Evolutionary conservation across 2,329 filamentous ascomycete genomes (phyloP), one percentile per base, ranked within the genome.

Genomic region (Phyllachora maydis): DNA sequence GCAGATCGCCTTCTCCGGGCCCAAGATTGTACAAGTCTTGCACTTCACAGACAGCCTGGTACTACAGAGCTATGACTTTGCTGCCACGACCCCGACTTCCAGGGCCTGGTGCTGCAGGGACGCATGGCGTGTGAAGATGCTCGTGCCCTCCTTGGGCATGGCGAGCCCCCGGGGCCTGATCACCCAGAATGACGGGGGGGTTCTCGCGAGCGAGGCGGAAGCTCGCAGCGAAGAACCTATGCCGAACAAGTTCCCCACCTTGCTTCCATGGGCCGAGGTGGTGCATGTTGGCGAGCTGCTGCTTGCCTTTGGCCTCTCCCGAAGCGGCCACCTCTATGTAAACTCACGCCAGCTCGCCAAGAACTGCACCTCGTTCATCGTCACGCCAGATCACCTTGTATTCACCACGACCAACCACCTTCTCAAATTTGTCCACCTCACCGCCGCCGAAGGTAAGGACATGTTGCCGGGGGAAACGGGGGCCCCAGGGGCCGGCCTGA

Each of bases 331-430:
- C 25, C 53, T 98, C 1, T 90, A 77, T 41, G 78, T 74, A 19
- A 77, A 83, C 40, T 67, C 71, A 3, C 65, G 61, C 10, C 54
- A 76, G 4, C 52, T 93, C 21, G 66, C 72, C 9, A 81, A 77
- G 44, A 91, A 88, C 36, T 92, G 82, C 46, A 95, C 85, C 0
- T 98, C 88, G 0, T 95, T 92, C 36, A 44, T 82, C 5, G 51
- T 83, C 14, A 92, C 85, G 0, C 57, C 70, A 0, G 66, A 69
- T 11, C 85, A 95, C 51, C 56, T 98, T 9, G 68, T 95, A 28
- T 82, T 85, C 39, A 98, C 88, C 1, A 98, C 88, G 1, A 82
- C 73, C 29, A 82, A 82, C 32, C 83, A 95, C 43, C 57, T 93
- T 4, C 58, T 98, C 31, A 98, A 98, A 46, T 93, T 93, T 45